Base-by-base conservation (phyloP, 2,329 filamentous ascomycete genomes). In the Nemania bipapillata region DNA sequence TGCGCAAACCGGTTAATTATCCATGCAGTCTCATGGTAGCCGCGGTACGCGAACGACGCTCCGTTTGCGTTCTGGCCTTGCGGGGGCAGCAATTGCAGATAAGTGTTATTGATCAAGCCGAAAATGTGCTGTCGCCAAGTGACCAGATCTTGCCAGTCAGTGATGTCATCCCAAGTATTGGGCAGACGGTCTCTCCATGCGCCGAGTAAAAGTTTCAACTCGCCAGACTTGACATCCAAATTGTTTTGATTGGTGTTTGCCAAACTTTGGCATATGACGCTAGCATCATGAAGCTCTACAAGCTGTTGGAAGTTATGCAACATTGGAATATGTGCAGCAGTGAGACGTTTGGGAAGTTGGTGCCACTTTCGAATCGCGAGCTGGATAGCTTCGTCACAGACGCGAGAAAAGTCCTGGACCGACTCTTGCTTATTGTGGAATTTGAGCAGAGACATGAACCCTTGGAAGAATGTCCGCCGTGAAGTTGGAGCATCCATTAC, bases 71-170 rank as follows among this genome's bases (percentile, higher is more conserved):
- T 96, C 78, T 92, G 91, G 26, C 91, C 90, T 76, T 92, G 91
- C 20, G 88, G 90, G 1, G 94, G 94, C 45, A 98, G 84, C 53
- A 99, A 86, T 62, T 90, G 88, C 11, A 99, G 87, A 77, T 99
- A 99, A 0, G 94, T 97, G 56, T 89, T 89, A 79, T 99, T 99
- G 82, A 99, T 98, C 26, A 99, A 87, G 65, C 94, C 92, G 83
- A 99, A 99, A 69, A 99, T 97, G 80, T 99, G 96, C 79, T 99
- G 96, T 74, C 96, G 90, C 96, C 96, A 99, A 1, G 96, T 99
- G n/a, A 99, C 96, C 47, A 99, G 85, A 78, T 99, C 96, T 80
- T 99, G 96, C 96, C 96, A 99, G 45, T 96, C 93, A 72, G 96
- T 97, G 80, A 99, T 99, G 79, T 99, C 96, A 79, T 99, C 96